These are phyloP conservation scores for Phytopythium mirpurense DNA, from an alignment of 352 stramenopile species.

Conservation along the genomic window DNA sequence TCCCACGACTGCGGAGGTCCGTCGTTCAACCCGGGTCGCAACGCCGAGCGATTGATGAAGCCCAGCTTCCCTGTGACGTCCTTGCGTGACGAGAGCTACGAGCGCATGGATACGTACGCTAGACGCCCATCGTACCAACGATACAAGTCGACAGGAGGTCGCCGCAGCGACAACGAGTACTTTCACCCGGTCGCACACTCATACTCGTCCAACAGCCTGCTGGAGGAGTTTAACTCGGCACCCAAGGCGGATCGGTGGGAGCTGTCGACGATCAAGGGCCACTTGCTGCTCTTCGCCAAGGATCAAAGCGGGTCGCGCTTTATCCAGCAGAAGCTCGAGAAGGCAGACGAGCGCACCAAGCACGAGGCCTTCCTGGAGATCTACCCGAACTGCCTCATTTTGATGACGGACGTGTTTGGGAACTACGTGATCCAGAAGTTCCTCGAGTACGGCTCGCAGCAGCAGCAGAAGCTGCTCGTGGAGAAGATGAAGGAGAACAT, in stretches of 20 bases:
- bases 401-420: conserved; percentile 96
- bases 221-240: conserved; percentile 76
- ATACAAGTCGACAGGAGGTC: conserved; percentile 20
- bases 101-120: conserved; percentile 2
- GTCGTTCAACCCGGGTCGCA: neutral
- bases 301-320: conserved; percentile 84
- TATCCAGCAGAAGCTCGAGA: conserved; percentile 88
- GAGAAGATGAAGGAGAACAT: conserved; percentile 91
- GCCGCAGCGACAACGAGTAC: conserved; percentile 27
- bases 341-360: conserved; percentile 66
- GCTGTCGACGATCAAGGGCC: conserved; percentile 70
- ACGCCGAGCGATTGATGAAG: conserved; percentile 4
- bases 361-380: conserved; percentile 79
- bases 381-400: conserved; percentile 61
- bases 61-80: neutral
- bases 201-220: conserved; percentile 62
- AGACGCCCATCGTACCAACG: conserved; percentile 12
- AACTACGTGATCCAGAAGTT: conserved; percentile 99
- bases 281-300: conserved; percentile 82
- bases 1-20: neutral
- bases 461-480: conserved; percentile 86
- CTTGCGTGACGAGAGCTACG: conserved; percentile 1
- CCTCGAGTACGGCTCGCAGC: conserved; percentile 89
- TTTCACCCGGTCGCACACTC: conserved; percentile 56
- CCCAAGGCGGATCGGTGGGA: conserved; percentile 81